These are phyloP conservation scores for Rugonectria rugulosa DNA, from an alignment of 2,329 filamentous ascomycete genomes.

Conservation along the genomic window DNA sequence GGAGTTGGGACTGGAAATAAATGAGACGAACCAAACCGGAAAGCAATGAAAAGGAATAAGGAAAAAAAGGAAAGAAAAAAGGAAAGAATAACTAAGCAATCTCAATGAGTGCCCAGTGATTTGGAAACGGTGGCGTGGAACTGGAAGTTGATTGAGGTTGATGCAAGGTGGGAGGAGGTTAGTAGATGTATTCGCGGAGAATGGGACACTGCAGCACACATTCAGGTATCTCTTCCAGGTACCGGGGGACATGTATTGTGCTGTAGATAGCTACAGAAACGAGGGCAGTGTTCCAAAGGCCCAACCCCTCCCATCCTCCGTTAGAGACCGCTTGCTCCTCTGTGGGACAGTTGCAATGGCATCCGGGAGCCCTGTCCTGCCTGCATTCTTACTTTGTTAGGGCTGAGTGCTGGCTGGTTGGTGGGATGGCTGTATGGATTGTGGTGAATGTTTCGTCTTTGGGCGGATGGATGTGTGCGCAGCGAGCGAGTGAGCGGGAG, in stretches of 20 bases:
- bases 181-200: conserved; percentile 28
- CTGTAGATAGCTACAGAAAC: no score
- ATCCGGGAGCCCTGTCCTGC: background rate
- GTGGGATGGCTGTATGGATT: no score
- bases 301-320: background rate
- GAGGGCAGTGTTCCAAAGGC: no score
- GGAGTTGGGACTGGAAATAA: background rate
- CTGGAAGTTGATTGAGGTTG: conserved; percentile 7
- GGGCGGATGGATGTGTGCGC: no score
- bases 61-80: background rate
- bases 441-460: no score
- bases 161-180: conserved; percentile 14
- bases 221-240: no score
- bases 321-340: background rate
- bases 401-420: conserved; percentile 11
- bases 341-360: background rate
- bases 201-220: no score
- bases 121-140: conserved; percentile 15
- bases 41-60: background rate
- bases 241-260: no score
- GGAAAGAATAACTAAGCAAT: background rate
- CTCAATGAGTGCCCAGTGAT: background rate
- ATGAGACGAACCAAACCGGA: background rate
- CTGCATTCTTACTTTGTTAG: background rate
- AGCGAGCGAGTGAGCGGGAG: background rate